phyloP scores from a whole-genome alignment of 2,329 filamentous ascomycete species.

The Arthrinium puccinioides region DNA sequence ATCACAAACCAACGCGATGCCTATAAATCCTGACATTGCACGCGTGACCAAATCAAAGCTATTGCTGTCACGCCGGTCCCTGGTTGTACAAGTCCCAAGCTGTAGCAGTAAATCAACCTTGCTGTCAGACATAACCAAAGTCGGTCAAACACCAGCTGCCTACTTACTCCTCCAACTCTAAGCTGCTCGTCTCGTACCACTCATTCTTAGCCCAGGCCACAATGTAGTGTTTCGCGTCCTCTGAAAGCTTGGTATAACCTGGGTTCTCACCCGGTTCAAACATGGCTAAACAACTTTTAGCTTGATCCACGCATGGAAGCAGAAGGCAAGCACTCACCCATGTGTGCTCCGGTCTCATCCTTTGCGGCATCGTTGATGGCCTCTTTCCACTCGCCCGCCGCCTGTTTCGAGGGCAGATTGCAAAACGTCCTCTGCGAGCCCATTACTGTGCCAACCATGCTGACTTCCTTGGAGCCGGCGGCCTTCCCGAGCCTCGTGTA shows the following conservation, averaged over 20 bases:
- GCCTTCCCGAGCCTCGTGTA: constrained; percentile 77
- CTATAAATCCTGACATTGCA: too few relatives aligned
- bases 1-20: too few relatives aligned
- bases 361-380: constrained; percentile 71
- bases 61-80: too few relatives aligned
- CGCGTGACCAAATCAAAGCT: too few relatives aligned
- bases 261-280: constrained; percentile 68
- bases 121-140: too few relatives aligned
- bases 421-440: constrained; percentile 81
- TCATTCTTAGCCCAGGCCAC: constrained; percentile 56
- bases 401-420: constrained; percentile 58
- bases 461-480: constrained; percentile 45
- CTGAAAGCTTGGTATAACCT: constrained; percentile 60
- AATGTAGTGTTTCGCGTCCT: constrained; percentile 58
- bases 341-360: constrained; percentile 79
- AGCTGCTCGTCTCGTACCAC: constrained; percentile 55
- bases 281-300: constrained; percentile 44
- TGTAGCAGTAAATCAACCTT: too few relatives aligned
- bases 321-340: constrained; percentile 38
- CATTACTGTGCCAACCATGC: constrained; percentile 50
- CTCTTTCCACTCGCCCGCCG: constrained; percentile 54
- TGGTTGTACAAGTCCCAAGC: too few relatives aligned
- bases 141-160: too few relatives aligned
- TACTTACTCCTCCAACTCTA: constrained; percentile 22
- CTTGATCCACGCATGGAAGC: neutral